Conservation (phyloP, 352 stramenopile genomes). For the Blastocystis sp. region DNA sequence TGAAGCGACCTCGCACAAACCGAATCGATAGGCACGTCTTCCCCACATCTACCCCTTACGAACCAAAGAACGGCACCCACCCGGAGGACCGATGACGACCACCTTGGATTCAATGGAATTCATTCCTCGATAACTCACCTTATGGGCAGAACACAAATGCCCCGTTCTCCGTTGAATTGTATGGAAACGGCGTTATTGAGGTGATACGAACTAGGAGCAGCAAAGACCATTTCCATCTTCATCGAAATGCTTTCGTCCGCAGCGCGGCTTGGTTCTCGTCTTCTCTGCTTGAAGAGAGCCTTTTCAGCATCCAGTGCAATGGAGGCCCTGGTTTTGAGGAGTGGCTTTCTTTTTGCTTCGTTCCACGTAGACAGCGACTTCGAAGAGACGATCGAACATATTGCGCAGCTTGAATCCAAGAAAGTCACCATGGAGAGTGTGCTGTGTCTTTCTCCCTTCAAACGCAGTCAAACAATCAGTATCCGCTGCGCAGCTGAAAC, state of each 20-base stretch:
- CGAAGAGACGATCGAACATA: not conserved
- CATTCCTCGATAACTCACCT: not conserved
- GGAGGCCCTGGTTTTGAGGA: not conserved
- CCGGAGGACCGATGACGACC: slow-evolving; percentile 55
- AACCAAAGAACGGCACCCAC: not conserved
- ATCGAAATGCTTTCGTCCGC: not conserved
- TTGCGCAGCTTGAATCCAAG: not conserved
- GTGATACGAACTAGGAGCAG: not conserved
- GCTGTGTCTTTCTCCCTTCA: not conserved
- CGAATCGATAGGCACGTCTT: slow-evolving; percentile 63
- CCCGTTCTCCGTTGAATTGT: too few relatives aligned
- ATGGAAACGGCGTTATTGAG: not conserved
- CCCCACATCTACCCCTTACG: slow-evolving; percentile 44
- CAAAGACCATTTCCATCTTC: not conserved
- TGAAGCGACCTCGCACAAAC: slow-evolving; percentile 46
- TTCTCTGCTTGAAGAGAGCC: not conserved
- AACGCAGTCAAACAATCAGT: not conserved
- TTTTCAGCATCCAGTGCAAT: not conserved
- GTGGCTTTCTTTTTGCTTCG: not conserved
- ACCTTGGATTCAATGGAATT: slow-evolving; percentile 66
- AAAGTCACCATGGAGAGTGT: not conserved
- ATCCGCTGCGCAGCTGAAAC: not conserved
- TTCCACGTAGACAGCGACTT: not conserved
- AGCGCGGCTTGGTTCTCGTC: not conserved
- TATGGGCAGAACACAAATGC: not conserved